Evolutionary conservation across 2,329 filamentous ascomycete species (phyloP), one percentile per base, ranked within the genome.

Genomic region (Macrophomina tecta): DNA sequence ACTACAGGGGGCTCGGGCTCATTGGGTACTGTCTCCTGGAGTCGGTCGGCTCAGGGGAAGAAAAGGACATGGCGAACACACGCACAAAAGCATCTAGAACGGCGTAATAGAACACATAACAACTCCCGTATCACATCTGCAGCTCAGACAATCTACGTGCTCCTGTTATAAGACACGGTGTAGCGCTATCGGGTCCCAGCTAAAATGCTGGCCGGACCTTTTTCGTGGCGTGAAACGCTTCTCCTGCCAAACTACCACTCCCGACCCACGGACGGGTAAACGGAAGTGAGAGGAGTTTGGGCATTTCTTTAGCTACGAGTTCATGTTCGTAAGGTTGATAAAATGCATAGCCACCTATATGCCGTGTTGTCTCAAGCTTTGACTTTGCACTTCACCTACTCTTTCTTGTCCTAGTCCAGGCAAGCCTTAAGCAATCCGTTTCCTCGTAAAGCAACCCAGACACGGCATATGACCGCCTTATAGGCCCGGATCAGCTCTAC

Each of bases 71-170:
- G 46, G 56, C 23, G 55, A 45, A 16, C 23, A 9, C 42, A 48
- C 28, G 48, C 23, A 16, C 56, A 34, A 49, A 38, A 62, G 58
- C 45, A 62, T 62, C 30, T 62, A 62, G 58, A 60, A 28, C 45
- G 58, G 58, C 46, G 58, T 62, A 48, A 49, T 62, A 62, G 58
- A 62, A 49, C 11, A 49, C 11, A 32, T 23, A 23, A 12, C 40
- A 46, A 18, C 6, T 45, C 49, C 32, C 45, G n/a, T 36, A 30
- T 49, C 42, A 23, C 12, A 38, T 4, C 12, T 36, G 42, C 3
- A 9, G 38, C 52, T 8, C 16, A 55, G 32, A 38, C 5, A 6
- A 16, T n/a, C 32, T 18, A 38, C 12, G 28, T 34, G 49, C 36
- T 34, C 36, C 49, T 53, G 7, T 30, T 53, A 51, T 14, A 28